phyloP scores from a whole-genome alignment of 352 stramenopile species.

The Phytophthora parvispora region DNA sequence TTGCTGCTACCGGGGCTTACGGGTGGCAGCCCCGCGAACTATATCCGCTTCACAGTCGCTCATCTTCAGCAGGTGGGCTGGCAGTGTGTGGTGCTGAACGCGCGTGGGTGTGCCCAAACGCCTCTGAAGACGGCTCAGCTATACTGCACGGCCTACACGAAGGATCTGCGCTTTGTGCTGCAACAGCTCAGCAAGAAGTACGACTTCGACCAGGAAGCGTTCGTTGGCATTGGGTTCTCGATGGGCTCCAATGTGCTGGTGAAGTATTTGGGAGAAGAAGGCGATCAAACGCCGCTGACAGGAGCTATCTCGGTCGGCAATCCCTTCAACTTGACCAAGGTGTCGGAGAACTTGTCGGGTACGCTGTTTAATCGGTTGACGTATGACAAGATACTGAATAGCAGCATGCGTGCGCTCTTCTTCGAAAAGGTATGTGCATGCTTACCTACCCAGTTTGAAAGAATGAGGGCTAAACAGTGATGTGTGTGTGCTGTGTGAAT shows the following conservation, averaged over 20 bases:
- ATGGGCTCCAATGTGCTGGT: constrained; percentile 82
- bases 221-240: constrained; percentile 73
- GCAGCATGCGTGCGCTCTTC: constrained; percentile 65
- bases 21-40: constrained; percentile 67
- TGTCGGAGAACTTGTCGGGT: constrained; percentile 48
- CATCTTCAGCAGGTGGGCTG: constrained; percentile 47
- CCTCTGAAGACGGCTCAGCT: constrained; percentile 60
- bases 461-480: constrained; percentile 1
- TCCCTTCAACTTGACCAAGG: constrained; percentile 70
- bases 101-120: constrained; percentile 68
- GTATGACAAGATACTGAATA: constrained; percentile 63
- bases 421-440: constrained; percentile 47
- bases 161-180: constrained; percentile 63
- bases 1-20: constrained; percentile 70
- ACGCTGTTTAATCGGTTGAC: constrained; percentile 60
- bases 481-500: neutral
- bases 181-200: constrained; percentile 44
- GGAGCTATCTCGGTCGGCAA: constrained; percentile 75
- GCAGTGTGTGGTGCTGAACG: constrained; percentile 79
- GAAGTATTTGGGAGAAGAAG: constrained; percentile 79
- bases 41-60: constrained; percentile 69
- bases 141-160: constrained; percentile 74
- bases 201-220: constrained; percentile 45
- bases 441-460: neutral
- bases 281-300: constrained; percentile 40